Evolutionary conservation across 202 grass and related monocot genomes (phyloP).

Genomic region (Digitaria exilis): DNA sequence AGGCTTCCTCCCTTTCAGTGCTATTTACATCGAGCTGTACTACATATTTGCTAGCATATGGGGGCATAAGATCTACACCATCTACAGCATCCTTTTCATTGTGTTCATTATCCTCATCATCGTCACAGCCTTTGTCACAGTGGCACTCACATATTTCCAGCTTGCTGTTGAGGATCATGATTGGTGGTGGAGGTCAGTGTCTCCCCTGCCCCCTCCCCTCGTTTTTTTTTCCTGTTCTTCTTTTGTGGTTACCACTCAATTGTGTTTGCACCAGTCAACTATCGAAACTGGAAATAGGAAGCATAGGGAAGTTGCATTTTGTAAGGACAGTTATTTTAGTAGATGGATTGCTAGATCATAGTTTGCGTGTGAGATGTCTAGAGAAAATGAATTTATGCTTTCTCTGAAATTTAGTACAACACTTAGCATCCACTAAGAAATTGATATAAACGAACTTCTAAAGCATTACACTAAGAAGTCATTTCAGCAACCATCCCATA

Average conservation of each 20-base stretch:
- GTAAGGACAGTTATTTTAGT: not conserved
- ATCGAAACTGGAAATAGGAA: not conserved
- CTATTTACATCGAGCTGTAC: slow-evolving; percentile 90
- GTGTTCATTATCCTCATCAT: slow-evolving; percentile 94
- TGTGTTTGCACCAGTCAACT: not conserved
- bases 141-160: slow-evolving; percentile 90
- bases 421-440: not conserved
- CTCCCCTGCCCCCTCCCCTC: not conserved
- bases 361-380: not conserved
- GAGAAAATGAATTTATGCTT: not conserved
- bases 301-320: not conserved
- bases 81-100: slow-evolving; percentile 93
- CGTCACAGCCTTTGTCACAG: slow-evolving; percentile 90
- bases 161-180: slow-evolving; percentile 91
- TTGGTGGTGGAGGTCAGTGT: slow-evolving; percentile 96
- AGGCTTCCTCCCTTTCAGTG: slow-evolving; percentile 94
- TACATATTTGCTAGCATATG: slow-evolving; percentile 96
- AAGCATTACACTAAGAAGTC: not conserved
- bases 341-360: slow-evolving; percentile 28
- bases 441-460: not conserved
- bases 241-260: not conserved
- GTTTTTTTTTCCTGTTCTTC: not conserved
- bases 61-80: slow-evolving; percentile 97
- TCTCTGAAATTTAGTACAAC: not conserved
- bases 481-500: not conserved